Base-by-base conservation (phyloP, 23 red algal genomes). In the Chondrus crispus region DNA sequence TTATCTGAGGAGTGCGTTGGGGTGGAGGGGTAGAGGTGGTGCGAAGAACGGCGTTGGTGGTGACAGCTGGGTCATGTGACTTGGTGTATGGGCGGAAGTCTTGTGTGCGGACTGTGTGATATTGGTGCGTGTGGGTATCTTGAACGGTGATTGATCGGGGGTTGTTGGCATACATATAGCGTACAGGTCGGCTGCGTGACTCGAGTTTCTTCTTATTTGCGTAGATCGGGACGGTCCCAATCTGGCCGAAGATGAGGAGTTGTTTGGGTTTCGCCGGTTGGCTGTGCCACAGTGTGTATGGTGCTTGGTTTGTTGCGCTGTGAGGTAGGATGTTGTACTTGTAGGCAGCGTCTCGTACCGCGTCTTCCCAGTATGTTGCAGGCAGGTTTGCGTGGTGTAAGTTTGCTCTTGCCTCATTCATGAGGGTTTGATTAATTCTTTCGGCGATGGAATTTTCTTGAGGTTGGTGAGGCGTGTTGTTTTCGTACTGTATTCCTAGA, bases 71-170 rank as follows among this genome's bases (percentile, higher is more conserved):
- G 66, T 88, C 52, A 58, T 16, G 19, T 0, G 24, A 18, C 22
- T 14, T 18, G 85, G n/a, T 28, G 64, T 88, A 88, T 71, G 85
- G 2, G 28, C 66, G 85, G 68, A 88, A 75, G 52, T 88, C 46
- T 4, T 24, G 41, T 38, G 32, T 0, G 20, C 24, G 85, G n/a
- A 62, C 46, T 85, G 36, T 51, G 8, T 54, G 20, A 49, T 88
- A 88, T 71, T 75, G 32, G 66, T 68, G 39, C 19, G 74, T 80
- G 13, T 0, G 39, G 29, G 30, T 10, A 16, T 47, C 49, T 16
- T 46, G 49, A 13, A 54, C 74, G 19, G 1, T 0, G 74, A 80
- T 47, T 28, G 33, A 45, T 0, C 39, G n/a, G 19, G 16, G 5
- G 18, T 44, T 30, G n/a, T 32, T 80, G 39, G 74, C 0, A 16